A percentile compares a stretch with the other conserved stretches of the same genome.
Conservation (phyloP, 257 asterid species). For the Solanum medicagineum region DNA sequence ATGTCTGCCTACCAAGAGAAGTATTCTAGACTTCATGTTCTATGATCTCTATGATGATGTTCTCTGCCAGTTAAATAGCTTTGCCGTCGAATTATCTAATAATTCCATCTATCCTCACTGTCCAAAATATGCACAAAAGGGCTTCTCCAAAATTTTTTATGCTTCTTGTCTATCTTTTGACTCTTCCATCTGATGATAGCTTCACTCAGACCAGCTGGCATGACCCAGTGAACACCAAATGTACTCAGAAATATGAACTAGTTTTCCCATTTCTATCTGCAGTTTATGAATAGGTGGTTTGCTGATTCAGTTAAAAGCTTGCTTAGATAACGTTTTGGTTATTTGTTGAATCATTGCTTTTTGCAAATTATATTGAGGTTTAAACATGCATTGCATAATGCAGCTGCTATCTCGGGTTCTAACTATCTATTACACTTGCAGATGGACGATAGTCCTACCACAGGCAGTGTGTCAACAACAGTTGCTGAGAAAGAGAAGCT, state of each 20-base stretch:
- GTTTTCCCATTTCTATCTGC: not conserved
- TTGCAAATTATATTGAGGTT: not conserved
- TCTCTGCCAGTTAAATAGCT: not conserved
- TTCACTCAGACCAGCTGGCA: not conserved
- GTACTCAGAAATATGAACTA: not conserved
- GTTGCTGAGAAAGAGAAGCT: constrained; percentile 68
- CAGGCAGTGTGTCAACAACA: constrained; percentile 87
- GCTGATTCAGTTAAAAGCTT: not conserved
- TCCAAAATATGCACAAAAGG: not conserved
- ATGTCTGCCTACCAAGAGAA: not conserved
- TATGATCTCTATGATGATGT: not conserved
- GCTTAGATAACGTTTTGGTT: not conserved
- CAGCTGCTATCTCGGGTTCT: not conserved
- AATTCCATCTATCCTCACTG: not conserved
- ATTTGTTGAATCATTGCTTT: not conserved
- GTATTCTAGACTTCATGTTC: not conserved
- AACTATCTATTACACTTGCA: constrained; percentile 14
- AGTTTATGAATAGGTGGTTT: not conserved
- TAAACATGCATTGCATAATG: not conserved
- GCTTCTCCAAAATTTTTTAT: not conserved
- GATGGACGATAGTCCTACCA: constrained; percentile 94
- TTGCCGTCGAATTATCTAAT: not conserved
- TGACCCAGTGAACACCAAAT: not conserved
- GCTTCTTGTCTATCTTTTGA: not conserved
- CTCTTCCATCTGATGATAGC: not conserved